Percentiles rank a stretch among this genome's conserved stretches.
Evolutionary conservation across 768 basidiomycete species (phyloP).

Genomic region (Ramaria rubella): DNA sequence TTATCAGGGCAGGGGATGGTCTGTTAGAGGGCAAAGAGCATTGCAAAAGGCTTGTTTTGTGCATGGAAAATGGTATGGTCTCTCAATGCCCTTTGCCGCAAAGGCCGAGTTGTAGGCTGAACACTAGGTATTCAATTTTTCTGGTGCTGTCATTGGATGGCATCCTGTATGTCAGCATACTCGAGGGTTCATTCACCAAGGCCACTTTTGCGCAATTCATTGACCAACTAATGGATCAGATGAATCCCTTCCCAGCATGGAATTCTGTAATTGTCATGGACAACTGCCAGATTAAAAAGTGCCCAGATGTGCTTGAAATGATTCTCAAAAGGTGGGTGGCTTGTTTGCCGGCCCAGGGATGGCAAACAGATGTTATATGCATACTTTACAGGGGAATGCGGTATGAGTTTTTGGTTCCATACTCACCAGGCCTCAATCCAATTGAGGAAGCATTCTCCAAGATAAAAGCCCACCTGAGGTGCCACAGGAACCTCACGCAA

Average conservation of each 20-base stretch:
- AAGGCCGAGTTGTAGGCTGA: not conserved
- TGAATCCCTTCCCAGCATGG: constrained; percentile 16
- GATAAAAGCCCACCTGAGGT: constrained; percentile 21
- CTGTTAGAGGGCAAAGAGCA: constrained; percentile 9
- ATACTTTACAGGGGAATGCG: constrained; percentile 2
- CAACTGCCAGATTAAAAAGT: constrained; percentile 20
- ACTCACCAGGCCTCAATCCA: constrained; percentile 26
- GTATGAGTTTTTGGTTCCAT: constrained; percentile 17
- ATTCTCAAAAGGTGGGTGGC: constrained; percentile 9
- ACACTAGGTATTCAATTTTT: constrained; percentile 26
- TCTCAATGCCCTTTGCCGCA: constrained; percentile 15
- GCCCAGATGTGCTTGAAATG: constrained; percentile 11
- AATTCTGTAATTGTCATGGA: constrained; percentile 24
- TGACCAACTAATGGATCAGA: constrained; percentile 12
- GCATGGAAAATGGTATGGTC: constrained; percentile 16
- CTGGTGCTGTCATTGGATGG: constrained; percentile 25
- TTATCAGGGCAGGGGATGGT: constrained; percentile 10
- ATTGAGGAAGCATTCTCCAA: constrained; percentile 24
- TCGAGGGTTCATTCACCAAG: constrained; percentile 17
- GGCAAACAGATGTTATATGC: not conserved
- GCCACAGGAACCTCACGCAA: constrained; percentile 13
- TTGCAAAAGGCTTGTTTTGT: constrained; percentile 17
- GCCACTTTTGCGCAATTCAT: constrained; percentile 19
- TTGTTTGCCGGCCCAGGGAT: not conserved
- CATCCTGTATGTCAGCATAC: constrained; percentile 20